Evolutionary conservation across 2,329 filamentous ascomycete species (phyloP).

Genomic region (Ceratocystis cubensis): DNA sequence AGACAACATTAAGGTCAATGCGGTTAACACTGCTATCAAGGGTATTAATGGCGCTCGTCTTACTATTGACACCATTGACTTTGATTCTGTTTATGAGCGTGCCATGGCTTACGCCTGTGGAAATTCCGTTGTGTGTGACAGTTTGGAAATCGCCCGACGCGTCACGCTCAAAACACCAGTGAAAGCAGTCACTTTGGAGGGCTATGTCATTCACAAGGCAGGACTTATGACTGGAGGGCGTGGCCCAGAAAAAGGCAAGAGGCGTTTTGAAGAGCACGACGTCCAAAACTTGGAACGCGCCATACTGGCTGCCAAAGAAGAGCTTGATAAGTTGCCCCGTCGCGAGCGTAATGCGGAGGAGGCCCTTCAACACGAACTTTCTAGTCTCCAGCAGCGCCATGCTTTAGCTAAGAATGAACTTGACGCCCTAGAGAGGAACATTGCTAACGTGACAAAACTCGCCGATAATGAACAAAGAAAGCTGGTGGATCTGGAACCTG

Average conservation of each 20-base stretch:
- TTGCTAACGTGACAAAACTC: constrained; percentile 73
- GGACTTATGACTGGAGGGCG: constrained; percentile 94
- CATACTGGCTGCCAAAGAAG: constrained; percentile 61
- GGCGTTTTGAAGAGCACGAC: constrained; percentile 80
- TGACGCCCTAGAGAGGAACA: constrained; percentile 65
- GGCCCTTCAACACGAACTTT: constrained; percentile 63
- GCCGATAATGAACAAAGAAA: constrained; percentile 60
- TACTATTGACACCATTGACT: constrained; percentile 93
- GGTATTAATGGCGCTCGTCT: constrained; percentile 74
- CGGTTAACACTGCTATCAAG: constrained; percentile 80
- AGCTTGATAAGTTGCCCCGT: constrained; percentile 69
- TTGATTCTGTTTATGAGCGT: constrained; percentile 73
- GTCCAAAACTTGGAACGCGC: constrained; percentile 71
- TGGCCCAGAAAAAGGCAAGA: constrained; percentile 62
- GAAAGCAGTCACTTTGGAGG: constrained; percentile 88
- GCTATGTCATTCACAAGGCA: constrained; percentile 92
- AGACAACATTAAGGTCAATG: constrained; percentile 92
- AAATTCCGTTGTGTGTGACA: constrained; percentile 88
- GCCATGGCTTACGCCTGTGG: constrained; percentile 93
- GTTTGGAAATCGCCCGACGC: constrained; percentile 70
- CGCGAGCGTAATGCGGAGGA: constrained; percentile 71
- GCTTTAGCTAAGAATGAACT: constrained; percentile 62
- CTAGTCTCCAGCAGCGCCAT: constrained; percentile 66
- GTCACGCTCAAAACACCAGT: constrained; percentile 76
- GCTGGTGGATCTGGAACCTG: constrained; percentile 63